These are phyloP conservation scores for Xerocomus cyaneibrunnescens DNA, from an alignment of 1,284 basidiomycete species.

Conservation along the genomic window DNA sequence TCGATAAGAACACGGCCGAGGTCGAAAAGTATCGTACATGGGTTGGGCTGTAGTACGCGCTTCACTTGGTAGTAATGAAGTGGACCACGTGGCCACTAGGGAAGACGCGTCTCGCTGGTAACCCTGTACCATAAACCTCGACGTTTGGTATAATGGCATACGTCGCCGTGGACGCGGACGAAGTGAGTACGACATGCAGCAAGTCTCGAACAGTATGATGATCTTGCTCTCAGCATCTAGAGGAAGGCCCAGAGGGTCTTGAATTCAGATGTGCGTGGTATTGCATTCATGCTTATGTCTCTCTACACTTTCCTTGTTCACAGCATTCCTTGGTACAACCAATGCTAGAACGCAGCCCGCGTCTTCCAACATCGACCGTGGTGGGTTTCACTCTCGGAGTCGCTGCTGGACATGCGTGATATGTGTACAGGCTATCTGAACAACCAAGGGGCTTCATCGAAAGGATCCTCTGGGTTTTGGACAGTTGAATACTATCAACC, in stretches of 20 bases:
- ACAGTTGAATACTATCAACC: slow-evolving; percentile 75
- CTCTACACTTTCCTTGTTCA: slow-evolving; percentile 1
- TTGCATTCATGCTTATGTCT: slow-evolving; percentile 8
- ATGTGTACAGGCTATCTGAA: slow-evolving; percentile 48
- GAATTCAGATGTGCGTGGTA: slow-evolving; percentile 57
- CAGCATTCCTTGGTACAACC: slow-evolving; percentile 52
- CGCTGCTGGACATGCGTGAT: slow-evolving; percentile 1
- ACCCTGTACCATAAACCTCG: neutral
- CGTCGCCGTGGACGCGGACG: slow-evolving; percentile 55
- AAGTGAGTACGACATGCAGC: slow-evolving; percentile 38
- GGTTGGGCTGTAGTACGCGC: slow-evolving; percentile 34
- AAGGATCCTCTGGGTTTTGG: slow-evolving; percentile 62
- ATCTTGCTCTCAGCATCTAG: slow-evolving; percentile 43
- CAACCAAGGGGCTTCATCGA: slow-evolving; percentile 44
- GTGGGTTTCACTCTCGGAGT: slow-evolving; percentile 32
- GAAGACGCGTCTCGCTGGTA: neutral
- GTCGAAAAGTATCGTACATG: slow-evolving; percentile 48
- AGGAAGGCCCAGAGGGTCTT: slow-evolving; percentile 62
- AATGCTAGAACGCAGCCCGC: slow-evolving; percentile 20
- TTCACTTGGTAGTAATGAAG: too few relatives aligned
- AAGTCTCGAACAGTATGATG: neutral
- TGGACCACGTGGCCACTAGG: slow-evolving; percentile 8
- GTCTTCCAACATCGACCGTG: slow-evolving; percentile 47
- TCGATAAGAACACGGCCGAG: slow-evolving; percentile 53
- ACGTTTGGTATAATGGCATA: slow-evolving; percentile 44